phyloP scores from a whole-genome alignment of 768 basidiomycete species.

The Coprinopsis marcescibilis region DNA sequence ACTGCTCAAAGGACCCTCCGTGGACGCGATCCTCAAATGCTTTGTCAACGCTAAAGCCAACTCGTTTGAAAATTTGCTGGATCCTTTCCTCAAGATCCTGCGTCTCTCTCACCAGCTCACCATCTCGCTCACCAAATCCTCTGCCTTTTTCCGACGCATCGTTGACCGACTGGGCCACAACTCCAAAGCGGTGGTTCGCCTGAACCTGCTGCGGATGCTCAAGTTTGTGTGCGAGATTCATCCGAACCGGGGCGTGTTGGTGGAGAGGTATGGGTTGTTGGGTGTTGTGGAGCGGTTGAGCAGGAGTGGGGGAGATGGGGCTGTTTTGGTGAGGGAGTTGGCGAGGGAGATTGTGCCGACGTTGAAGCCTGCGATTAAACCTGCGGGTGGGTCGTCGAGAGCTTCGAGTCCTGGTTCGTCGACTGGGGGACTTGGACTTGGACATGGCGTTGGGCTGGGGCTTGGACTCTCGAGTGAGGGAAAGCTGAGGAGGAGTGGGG shows the following conservation, averaged over 20 bases:
- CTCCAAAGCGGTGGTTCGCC: constrained; percentile 81
- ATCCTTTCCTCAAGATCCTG: constrained; percentile 88
- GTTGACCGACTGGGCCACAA: constrained; percentile 70
- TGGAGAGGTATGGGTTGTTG: constrained; percentile 76
- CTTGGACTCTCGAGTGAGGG: no score
- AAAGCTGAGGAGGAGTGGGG: not conserved
- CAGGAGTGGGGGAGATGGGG: constrained; percentile 69
- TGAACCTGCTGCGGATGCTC: constrained; percentile 83
- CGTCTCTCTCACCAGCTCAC: constrained; percentile 73
- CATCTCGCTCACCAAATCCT: constrained; percentile 67
- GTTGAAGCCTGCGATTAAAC: constrained; percentile 65
- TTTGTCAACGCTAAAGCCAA: constrained; percentile 85
- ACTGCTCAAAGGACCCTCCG: constrained; percentile 57
- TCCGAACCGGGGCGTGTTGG: constrained; percentile 75
- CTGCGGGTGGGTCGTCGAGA: constrained; percentile 29
- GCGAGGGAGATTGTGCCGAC: constrained; percentile 82
- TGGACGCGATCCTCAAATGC: constrained; percentile 68
- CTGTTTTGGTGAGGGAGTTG: constrained; percentile 85
- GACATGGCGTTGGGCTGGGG: not conserved
- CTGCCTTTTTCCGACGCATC: constrained; percentile 83
- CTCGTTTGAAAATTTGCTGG: constrained; percentile 87
- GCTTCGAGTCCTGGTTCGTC: not conserved
- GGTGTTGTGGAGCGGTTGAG: constrained; percentile 79
- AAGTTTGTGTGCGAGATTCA: constrained; percentile 85
- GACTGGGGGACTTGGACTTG: not conserved